Conservation (phyloP, 2,329 filamentous ascomycete species). For the Penicillium sp. region DNA sequence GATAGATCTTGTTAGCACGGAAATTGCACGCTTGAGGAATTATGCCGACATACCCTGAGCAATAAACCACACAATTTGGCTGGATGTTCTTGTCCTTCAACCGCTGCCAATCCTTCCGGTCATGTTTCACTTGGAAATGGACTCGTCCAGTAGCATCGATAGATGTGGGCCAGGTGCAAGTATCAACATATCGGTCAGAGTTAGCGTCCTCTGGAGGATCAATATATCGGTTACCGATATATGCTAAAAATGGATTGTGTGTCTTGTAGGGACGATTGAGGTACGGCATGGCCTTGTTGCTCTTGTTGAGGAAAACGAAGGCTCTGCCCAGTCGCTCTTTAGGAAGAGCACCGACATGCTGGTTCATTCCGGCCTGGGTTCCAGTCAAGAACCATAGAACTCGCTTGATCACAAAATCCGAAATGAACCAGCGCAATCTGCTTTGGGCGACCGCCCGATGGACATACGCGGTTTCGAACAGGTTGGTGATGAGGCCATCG, state of each 20-base stretch:
- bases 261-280: slow-evolving; percentile 15
- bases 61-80: slow-evolving; percentile 14
- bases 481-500: slow-evolving; percentile 15
- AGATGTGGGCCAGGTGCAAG: slow-evolving; percentile 16
- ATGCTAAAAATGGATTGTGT: slow-evolving; percentile 11
- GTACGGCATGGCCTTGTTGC: slow-evolving; percentile 18
- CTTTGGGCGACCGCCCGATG: slow-evolving; percentile 12
- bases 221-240: slow-evolving; percentile 14
- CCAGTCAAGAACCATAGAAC: slow-evolving; percentile 16
- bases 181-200: slow-evolving; percentile 13
- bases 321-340: slow-evolving; percentile 13
- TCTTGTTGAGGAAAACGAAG: slow-evolving; percentile 17
- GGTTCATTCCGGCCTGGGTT: slow-evolving; percentile 16
- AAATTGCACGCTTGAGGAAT: no score
- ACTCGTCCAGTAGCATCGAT: slow-evolving; percentile 12
- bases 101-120: slow-evolving; percentile 15
- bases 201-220: slow-evolving; percentile 14
- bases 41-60: slow-evolving; percentile 1
- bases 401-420: slow-evolving; percentile 14
- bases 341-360: slow-evolving; percentile 14
- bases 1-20: not conserved
- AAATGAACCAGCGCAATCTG: slow-evolving; percentile 12
- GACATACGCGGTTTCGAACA: slow-evolving; percentile 16
- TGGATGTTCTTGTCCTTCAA: slow-evolving; percentile 8
- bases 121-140: slow-evolving; percentile 9